These are phyloP conservation scores for Mucor sp. DNA, from an alignment of 371 early-diverging fungal species.

Conservation along the genomic window DNA sequence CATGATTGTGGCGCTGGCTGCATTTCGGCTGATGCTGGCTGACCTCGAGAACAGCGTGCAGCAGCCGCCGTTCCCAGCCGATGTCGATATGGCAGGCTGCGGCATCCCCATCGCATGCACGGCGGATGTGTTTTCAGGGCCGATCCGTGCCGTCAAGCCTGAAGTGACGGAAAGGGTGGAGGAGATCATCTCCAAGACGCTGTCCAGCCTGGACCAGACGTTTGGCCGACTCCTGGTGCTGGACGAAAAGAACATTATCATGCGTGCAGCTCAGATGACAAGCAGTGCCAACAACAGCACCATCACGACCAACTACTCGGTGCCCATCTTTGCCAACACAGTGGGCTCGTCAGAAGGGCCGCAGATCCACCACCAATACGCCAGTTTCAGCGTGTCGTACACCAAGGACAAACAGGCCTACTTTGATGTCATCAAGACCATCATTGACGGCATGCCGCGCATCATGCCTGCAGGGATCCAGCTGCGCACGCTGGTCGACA, in stretches of 20 bases:
- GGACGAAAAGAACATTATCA: constrained; percentile 55
- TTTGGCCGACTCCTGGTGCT: constrained; percentile 53
- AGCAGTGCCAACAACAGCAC: constrained; percentile 7
- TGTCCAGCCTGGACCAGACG: constrained; percentile 56
- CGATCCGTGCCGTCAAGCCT: constrained; percentile 40
- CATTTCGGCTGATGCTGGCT: constrained; percentile 71
- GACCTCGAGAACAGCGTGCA: constrained; percentile 64
- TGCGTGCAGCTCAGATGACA: constrained; percentile 19
- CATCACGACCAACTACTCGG: constrained; percentile 30
- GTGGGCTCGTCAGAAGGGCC: constrained; percentile 33
- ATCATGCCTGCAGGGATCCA: constrained; percentile 70
- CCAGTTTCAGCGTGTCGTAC: constrained; percentile 60
- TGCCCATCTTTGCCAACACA: constrained; percentile 39
- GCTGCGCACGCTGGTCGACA: constrained; percentile 70
- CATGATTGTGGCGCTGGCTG: constrained; percentile 73
- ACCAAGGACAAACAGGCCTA: constrained; percentile 69
- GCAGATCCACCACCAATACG: constrained; percentile 62
- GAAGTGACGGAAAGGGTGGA: constrained; percentile 61
- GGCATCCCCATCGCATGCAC: constrained; percentile 38
- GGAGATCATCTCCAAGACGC: constrained; percentile 55
- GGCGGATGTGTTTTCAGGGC: constrained; percentile 42
- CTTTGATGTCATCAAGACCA: constrained; percentile 67
- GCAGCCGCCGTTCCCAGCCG: constrained; percentile 60
- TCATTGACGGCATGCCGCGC: constrained; percentile 75
- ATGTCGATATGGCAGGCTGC: constrained; percentile 48